A percentile compares a stretch with the other conserved stretches of the same genome.
phyloP scores from a whole-genome alignment of 2,329 filamentous ascomycete genomes.

The Trichoderma pleuroti region DNA sequence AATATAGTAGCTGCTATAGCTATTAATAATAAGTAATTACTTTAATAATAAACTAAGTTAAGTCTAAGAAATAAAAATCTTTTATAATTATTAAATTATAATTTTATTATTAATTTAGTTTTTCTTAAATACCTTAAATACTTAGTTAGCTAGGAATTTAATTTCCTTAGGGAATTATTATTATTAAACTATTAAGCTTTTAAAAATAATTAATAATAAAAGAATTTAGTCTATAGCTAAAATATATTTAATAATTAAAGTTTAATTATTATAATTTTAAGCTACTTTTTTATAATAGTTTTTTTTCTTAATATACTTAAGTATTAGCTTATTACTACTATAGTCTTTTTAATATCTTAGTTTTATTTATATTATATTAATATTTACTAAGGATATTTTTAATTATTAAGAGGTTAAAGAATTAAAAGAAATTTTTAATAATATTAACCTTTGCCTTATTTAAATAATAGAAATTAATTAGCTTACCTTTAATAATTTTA shows the following conservation, averaged over 20 bases:
- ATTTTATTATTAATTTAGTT: not conserved
- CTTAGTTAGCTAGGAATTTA: not conserved
- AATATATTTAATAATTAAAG: not conserved
- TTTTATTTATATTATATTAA: too few relatives aligned
- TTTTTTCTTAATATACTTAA: not conserved
- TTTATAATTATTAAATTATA: not conserved
- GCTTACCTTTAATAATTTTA: too few relatives aligned
- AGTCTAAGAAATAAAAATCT: not conserved
- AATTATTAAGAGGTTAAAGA: too few relatives aligned
- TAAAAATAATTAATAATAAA: not conserved
- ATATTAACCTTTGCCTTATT: too few relatives aligned
- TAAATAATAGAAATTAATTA: too few relatives aligned
- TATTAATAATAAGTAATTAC: slow-evolving; percentile 10
- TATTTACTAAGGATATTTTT: too few relatives aligned
- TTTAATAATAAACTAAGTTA: not conserved
- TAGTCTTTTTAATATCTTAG: too few relatives aligned
- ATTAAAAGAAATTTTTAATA: too few relatives aligned
- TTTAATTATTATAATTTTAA: not conserved
- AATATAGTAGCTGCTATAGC: slow-evolving; percentile 11
- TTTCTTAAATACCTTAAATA: not conserved
- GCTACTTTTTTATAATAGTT: not conserved
- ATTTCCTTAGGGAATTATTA: not conserved
- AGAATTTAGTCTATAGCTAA: not conserved
- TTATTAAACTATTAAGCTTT: not conserved
- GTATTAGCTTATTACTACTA: not conserved